Base-by-base conservation (phyloP, 2,329 filamentous ascomycete species). In the Leptographium procerum region DNA sequence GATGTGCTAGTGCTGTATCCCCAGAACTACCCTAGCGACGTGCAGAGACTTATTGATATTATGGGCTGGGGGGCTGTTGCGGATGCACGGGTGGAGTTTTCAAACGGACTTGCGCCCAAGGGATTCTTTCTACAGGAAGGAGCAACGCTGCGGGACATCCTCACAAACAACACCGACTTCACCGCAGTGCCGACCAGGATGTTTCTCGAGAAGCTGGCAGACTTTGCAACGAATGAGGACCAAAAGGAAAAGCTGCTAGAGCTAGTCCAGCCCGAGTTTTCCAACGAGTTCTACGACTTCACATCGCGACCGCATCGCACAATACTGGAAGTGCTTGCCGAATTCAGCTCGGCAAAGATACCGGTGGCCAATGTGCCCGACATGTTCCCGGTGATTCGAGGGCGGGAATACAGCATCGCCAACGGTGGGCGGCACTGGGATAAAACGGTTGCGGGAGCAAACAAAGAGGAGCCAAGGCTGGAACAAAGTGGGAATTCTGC, bases 221-320 rank as follows among this genome's bases (percentile, higher is more conserved):
- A 90, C 68, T 91, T 91, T 66, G 88, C 90, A 2, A 72, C 75
- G 0, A 82, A 95, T 65, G 69, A 75, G 2, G 83, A 84, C 65
- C 92, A 99, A 66, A 84, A 83, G 65, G 87, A 94, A 61, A 84
- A 92, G 2, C 80, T 99, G 0, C 71, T 87, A 10, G 94, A 99
- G 68, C 94, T 99, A 65, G 85, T 85, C 1, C 82, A 87, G 65
- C 84, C 89, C 0, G 81, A 87, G 52, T 89, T 86, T 65, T 83
- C 92, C 7, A 91, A 97, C 65, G 94, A 99, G 65, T 86, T 96
- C 58, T 97, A 89, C 73, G 92, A 99, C 72, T 99, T 99, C 69
- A 94, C 94, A 1, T 91, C 91, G 0, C 85, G 94, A 10, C 89
- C 92, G 0, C 86, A 91, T 36, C 86, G 94, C 36, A 95, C 88